Evolutionary conservation across 192 early-diverging fungal genomes (phyloP).

Genomic region (Coemansia sp.): DNA sequence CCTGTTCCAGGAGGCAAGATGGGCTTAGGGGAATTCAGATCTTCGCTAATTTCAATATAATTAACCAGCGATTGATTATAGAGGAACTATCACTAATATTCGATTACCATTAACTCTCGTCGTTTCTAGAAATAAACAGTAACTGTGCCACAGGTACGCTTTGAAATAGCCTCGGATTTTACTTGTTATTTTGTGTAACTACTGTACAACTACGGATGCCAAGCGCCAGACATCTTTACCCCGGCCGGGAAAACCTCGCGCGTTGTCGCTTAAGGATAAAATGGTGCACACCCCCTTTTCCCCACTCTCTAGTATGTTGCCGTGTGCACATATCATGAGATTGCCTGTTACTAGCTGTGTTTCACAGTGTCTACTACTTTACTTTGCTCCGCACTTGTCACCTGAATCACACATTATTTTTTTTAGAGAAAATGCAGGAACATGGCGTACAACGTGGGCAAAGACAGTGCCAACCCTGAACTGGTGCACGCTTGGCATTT

Average conservation of each 20-base stretch:
- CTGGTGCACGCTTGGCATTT: not conserved
- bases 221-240: not conserved
- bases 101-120: not conserved
- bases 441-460: not conserved
- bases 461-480: not conserved
- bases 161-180: not conserved
- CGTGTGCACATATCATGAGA: not conserved
- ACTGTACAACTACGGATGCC: conserved; percentile 4
- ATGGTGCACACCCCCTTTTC: not conserved
- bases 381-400: not conserved
- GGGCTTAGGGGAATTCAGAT: too few species aligned
- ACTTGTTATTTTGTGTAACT: not conserved
- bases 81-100: too few species aligned
- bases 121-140: not conserved
- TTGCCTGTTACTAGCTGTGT: conserved; percentile 1
- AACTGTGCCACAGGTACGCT: not conserved
- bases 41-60: too few species aligned
- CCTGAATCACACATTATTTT: not conserved
- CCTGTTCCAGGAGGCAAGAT: too few species aligned
- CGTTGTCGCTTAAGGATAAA: not conserved
- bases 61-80: too few species aligned
- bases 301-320: not conserved
- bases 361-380: not conserved
- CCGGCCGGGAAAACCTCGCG: conserved; percentile 2
- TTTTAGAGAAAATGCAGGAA: not conserved